These are phyloP conservation scores for Liriodendron chinense DNA, from an alignment of 164 flowering plant species.

Conservation along the genomic window DNA sequence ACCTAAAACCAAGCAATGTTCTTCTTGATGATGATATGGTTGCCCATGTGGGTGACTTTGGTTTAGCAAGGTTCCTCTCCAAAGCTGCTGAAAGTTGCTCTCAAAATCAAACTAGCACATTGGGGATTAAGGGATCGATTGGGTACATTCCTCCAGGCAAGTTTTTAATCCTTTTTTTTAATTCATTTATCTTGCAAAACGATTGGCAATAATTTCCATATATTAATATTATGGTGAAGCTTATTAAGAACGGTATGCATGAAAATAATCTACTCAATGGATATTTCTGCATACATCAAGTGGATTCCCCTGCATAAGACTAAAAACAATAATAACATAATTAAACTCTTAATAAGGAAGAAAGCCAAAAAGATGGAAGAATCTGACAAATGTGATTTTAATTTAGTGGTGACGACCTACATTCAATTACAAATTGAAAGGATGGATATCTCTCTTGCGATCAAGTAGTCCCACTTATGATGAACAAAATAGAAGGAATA, in stretches of 20 bases:
- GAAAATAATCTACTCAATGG: too few species aligned
- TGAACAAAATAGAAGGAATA: too few species aligned
- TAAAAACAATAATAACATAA: neutral
- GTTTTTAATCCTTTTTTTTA: neutral
- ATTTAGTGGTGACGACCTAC: neutral
- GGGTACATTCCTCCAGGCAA: slow-evolving; percentile 47
- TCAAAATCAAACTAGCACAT: slow-evolving; percentile 14
- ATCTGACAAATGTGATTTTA: too few species aligned
- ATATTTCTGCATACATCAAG: too few species aligned
- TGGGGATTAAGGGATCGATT: slow-evolving; percentile 29
- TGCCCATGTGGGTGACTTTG: slow-evolving; percentile 38
- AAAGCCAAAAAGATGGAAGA: neutral
- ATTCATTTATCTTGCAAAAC: too few species aligned
- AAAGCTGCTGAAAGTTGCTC: neutral
- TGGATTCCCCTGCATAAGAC: neutral
- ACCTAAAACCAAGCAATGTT: slow-evolving; percentile 34
- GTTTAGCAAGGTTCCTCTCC: slow-evolving; percentile 26
- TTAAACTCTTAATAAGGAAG: too few species aligned
- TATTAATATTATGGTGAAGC: too few species aligned
- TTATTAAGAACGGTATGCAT: neutral
- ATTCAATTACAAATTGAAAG: too few species aligned
- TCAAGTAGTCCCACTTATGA: too few species aligned
- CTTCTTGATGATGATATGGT: slow-evolving; percentile 32
- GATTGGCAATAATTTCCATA: too few species aligned
- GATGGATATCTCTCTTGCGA: neutral